Base-by-base conservation (phyloP, 2,329 filamentous ascomycete genomes). In the Cladophialophora yegresii region DNA sequence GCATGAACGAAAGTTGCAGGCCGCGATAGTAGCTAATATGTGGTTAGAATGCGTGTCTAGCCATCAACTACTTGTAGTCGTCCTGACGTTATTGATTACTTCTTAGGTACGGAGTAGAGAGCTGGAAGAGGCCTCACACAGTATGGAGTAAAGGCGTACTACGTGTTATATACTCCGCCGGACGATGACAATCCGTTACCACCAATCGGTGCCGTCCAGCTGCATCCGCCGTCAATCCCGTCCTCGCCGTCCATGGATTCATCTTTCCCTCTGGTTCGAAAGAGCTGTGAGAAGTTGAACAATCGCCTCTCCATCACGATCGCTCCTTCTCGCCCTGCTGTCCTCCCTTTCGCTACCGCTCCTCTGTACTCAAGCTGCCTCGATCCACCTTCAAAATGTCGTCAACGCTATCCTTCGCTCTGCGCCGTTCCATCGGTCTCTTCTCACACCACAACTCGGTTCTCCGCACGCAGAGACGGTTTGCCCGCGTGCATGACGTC, bases 401-500 rank as follows among this genome's bases (percentile, higher is more conserved):
- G 4, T 26, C 61, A 13, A 23, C 47, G 12, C 43, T 40, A 20
- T 51, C 16, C 23, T 8, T 65, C 54, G 60, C 60, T 23, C 23
- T 63, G 8, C 63, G 63, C n/a, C 50, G 54, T 33, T 64, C 60
- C 16, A 30, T 30, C n/a, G 26, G 30, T 26, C 33, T 54, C 23
- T 28, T 33, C 58, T 54, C 51, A 28, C 20, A 32, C 22, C 5
- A 30, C 28, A 49, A 32, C 20, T 63, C n/a, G 4, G 49, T 54
- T 3, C 54, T 62, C 28, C 61, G 63, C 28, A 40, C 57, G 75
- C 93, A 97, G 77, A 86, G 89, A 62, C 87, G 93, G 75, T 96
- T 91, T 89, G 93, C 93, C 1, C 91, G 91, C 73, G 92, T 97
- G 32, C 91, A 96, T 77, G 91, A 97, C 77, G 88, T 96, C 54